These are phyloP conservation scores for Cladosporium sp. DNA, from an alignment of 2,329 filamentous ascomycete species.

Conservation along the genomic window DNA sequence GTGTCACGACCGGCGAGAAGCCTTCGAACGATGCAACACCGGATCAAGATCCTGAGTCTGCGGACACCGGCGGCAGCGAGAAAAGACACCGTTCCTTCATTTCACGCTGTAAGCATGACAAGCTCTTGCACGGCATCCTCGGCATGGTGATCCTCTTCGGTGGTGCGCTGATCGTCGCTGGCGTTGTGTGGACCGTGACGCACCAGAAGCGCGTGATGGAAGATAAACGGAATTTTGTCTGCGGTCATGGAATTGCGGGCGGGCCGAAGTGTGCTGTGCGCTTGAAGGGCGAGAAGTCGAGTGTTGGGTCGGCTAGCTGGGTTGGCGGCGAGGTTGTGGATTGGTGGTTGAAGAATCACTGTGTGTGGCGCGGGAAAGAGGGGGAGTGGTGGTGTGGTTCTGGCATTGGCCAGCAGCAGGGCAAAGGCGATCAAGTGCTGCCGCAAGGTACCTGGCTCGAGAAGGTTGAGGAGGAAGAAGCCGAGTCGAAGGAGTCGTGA, in stretches of 20 bases:
- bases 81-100: not conserved
- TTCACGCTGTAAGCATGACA: not conserved
- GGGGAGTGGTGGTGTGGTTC: constrained; percentile 5
- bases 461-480: not conserved
- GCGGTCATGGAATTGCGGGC: constrained; percentile 6
- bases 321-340: constrained; percentile 6
- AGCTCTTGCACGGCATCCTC: not conserved
- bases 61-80: not conserved
- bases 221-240: constrained; percentile 3
- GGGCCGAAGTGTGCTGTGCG: constrained; percentile 5
- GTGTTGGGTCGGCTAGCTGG: not conserved
- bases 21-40: not conserved
- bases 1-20: not conserved
- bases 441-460: constrained; percentile 7
- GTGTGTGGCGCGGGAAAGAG: not conserved
- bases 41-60: not conserved
- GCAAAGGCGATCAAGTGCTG: constrained; percentile 5
- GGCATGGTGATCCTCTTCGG: constrained; percentile 3
- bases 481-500: not conserved
- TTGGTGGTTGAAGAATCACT: constrained; percentile 11
- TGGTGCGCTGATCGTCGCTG: constrained; percentile 1
- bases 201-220: constrained; percentile 1
- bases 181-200: constrained; percentile 7
- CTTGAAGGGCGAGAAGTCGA: constrained; percentile 2
- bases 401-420: constrained; percentile 1